Base-by-base conservation (phyloP, 495 filamentous ascomycete genomes). In the Aspergillus saccharolyticus region DNA sequence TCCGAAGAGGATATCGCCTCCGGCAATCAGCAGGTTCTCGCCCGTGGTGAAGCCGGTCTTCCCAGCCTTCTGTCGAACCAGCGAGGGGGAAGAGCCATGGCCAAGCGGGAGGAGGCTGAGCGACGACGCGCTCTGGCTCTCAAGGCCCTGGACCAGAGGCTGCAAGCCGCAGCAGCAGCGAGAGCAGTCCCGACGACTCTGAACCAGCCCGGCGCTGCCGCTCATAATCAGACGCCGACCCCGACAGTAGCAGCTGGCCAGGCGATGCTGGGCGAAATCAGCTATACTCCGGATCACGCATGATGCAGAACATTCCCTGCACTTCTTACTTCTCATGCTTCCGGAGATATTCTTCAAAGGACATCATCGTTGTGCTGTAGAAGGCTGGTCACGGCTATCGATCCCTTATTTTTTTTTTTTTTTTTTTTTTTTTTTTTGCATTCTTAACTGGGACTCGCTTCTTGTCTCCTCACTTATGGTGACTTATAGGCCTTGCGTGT, bases 131-230 rank as follows among this genome's bases (percentile, higher is more conserved):
- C 91, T 4, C 69, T 98, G 49, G 94, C 94, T 4, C 77, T 98
- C 42, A 91, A 90, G 68, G 94, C 91, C 15, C 73, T 98, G 55
- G 94, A 98, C 69, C 91, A 96, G 73, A 80, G 94, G 60, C 73
- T 98, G 52, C 85, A 96, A 71, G 89, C 90, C 30, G 91, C 91
- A 7, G 85, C 89, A 21, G 81, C 78, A 2, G 78, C 65, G 24
- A 72, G 66, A 53, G 49, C 64, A 24, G 64, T 65, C 7, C 60
- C 70, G 14, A 57, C 70, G 1, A 50, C 64, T 54, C 74, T 56
- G 72, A 78, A 52, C 67, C 77, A 42, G 74, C 79, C 73, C 74
- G 71, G 55, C 63, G 69, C 55, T 63, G 69, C 55, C 64, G 75
- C 55, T 68, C 79, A 28, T 62, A 53, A 48, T 33, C 72, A 56